phyloP scores from a whole-genome alignment of 139 green algal genomes.

The Volvox reticuliferus region DNA sequence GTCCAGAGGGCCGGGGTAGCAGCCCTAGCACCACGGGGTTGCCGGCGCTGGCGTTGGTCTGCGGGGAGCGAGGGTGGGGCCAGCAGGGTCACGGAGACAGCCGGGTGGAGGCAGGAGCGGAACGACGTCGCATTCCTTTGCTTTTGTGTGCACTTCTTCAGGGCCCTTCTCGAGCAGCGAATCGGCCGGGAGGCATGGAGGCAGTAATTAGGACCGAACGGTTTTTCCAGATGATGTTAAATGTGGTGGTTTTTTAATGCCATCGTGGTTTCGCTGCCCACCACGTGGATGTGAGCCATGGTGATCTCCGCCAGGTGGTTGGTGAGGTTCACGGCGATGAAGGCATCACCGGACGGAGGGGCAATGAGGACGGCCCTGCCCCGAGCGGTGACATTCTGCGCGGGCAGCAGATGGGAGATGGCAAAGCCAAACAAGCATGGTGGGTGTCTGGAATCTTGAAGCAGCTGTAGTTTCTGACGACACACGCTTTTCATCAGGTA shows the following conservation, averaged over 20 bases:
- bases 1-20: not conserved
- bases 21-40: slow-evolving; percentile 9
- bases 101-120: not conserved
- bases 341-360: not conserved
- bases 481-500: no score
- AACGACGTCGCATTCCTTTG: no score
- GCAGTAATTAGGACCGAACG: not conserved
- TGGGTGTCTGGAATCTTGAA: no score
- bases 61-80: not conserved
- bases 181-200: not conserved
- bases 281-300: slow-evolving; percentile 8
- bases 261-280: not conserved
- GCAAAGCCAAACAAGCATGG: no score
- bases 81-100: not conserved
- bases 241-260: not conserved
- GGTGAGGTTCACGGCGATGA: not conserved
- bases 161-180: not conserved
- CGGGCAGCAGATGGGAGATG: no score
- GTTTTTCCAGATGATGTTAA: not conserved
- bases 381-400: not conserved
- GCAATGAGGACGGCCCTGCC: not conserved
- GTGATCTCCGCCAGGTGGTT: not conserved
- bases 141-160: not conserved
- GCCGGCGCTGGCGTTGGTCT: not conserved
- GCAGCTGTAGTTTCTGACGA: no score